These are phyloP conservation scores for Penicillium flavigenum DNA, from an alignment of 495 filamentous ascomycete species.

Conservation along the genomic window DNA sequence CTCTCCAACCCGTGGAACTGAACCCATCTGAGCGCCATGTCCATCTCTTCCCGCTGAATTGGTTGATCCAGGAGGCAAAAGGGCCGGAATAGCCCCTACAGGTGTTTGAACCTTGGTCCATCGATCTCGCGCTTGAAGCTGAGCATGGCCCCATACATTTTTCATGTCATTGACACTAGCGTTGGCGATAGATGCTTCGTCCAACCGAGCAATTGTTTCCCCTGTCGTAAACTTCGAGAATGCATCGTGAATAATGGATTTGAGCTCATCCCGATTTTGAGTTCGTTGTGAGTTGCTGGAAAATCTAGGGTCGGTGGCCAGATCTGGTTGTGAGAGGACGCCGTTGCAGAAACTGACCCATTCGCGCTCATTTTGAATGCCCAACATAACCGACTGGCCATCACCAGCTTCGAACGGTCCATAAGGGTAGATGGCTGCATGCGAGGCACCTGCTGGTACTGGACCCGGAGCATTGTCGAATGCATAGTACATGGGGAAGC, in stretches of 20 bases:
- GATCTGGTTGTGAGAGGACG: constrained; percentile 33
- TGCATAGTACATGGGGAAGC: constrained; percentile 54
- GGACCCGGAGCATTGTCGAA: constrained; percentile 42
- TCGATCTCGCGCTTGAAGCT: constrained; percentile 42
- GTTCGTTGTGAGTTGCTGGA: constrained; percentile 35
- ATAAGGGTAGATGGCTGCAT: constrained; percentile 54
- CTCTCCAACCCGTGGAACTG: constrained; percentile 41
- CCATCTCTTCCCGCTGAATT: constrained; percentile 17
- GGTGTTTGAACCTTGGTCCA: constrained; percentile 50
- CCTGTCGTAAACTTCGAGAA: constrained; percentile 33
- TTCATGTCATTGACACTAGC: constrained; percentile 53
- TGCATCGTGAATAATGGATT: constrained; percentile 28
- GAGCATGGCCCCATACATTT: constrained; percentile 49
- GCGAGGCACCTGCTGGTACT: constrained; percentile 45
- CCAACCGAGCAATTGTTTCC: constrained; percentile 33
- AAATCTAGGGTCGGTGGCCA: constrained; percentile 39
- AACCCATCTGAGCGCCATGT: constrained; percentile 31
- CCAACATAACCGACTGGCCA: constrained; percentile 51
- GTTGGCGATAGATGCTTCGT: constrained; percentile 45
- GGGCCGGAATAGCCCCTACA: constrained; percentile 37
- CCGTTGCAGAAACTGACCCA: constrained; percentile 47
- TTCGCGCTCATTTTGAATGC: constrained; percentile 54
- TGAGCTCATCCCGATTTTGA: constrained; percentile 37
- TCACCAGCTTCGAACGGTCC: constrained; percentile 51
- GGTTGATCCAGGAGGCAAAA: constrained; percentile 44